Percentiles rank a stretch among this genome's conserved stretches.
These are phyloP conservation scores for Miscanthus lutarioriparius DNA, from an alignment of 176 grass and related monocot species.

Conservation along the genomic window DNA sequence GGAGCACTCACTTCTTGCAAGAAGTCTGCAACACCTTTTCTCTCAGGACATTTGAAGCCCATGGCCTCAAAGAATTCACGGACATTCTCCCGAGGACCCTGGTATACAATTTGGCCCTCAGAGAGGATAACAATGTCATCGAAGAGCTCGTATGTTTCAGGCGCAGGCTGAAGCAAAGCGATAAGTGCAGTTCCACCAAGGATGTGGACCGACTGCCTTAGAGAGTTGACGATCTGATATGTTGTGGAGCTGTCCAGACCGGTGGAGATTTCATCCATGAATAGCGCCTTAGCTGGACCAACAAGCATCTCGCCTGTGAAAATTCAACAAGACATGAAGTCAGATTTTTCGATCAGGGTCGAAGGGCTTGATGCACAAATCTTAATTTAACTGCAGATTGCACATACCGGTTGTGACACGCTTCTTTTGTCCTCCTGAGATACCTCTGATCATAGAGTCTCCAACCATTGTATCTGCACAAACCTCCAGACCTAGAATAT, in stretches of 20 bases:
- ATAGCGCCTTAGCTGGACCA: conserved; percentile 85
- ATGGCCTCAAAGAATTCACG: conserved; percentile 81
- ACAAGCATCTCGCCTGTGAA: conserved; percentile 93
- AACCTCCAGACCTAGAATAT: conserved; percentile 91
- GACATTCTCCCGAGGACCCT: conserved; percentile 79
- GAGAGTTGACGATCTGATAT: conserved; percentile 84
- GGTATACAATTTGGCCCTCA: conserved; percentile 89
- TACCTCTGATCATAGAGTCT: conserved; percentile 87
- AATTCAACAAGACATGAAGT: conserved; percentile 29
- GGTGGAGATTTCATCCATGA: conserved; percentile 98
- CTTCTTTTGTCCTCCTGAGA: conserved; percentile 96
- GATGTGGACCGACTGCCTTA: conserved; percentile 87
- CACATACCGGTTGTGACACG: conserved; percentile 84
- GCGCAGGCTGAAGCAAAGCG: conserved; percentile 86
- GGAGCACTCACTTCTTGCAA: conserved; percentile 80
- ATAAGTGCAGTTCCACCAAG: conserved; percentile 88
- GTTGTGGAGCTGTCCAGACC: conserved; percentile 94
- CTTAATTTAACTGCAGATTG: conserved; percentile 18
- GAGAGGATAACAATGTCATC: conserved; percentile 88
- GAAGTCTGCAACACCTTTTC: conserved; percentile 92
- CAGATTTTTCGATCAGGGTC: conserved; percentile 6
- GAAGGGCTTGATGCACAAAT: conserved; percentile 4
- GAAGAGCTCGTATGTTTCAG: conserved; percentile 87
- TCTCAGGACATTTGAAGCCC: conserved; percentile 93
- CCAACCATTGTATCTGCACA: conserved; percentile 98